Base-by-base conservation (phyloP, 305 asterid species). In the Andrographis paniculata region DNA sequence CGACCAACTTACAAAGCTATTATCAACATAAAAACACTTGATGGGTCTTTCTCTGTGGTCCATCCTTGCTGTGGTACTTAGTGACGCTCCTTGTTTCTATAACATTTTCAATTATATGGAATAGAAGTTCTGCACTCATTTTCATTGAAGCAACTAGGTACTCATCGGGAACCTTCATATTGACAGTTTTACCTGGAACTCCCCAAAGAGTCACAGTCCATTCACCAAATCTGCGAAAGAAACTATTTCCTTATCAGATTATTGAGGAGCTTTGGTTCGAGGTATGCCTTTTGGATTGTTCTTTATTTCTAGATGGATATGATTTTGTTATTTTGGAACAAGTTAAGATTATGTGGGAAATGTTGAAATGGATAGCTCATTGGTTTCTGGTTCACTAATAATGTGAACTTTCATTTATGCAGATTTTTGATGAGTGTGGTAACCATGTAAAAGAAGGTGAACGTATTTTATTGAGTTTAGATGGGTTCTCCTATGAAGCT, bases 401-500 rank as follows among this genome's bases (percentile, higher is more conserved):
- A n/a, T n/a, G n/a, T n/a, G n/a, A n/a, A n/a, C n/a, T 42, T 53
- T 18, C 39, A 38, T 46, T 43, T 22, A 45, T 64, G 45, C 70
- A 83, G 92, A 67, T 78, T 44, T 67, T 68, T 55, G 87, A 83
- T 72, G 56, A 48, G 27, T 75, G 58, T 53, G 72, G 66, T 15
- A 84, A 84, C 62, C 92, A 71, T 64, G 70, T 69, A 27, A 58
- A 57, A 61, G 65, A 73, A 65, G 63, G 58, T 64, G 92, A 73
- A 27, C n/a, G 9, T 5, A 49, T 84, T 57, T 21, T 15, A 22
- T 33, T 84, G 56, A 40, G 43, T 12, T 57, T 71, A 1, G 83
- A 80, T 43, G 94, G 94, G 37, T 75, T 79, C 56, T 57, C 61
- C 12, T 42, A 71, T 38, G 72, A 39, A 55, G 77, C 72, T 56